Evolutionary conservation across 2,329 filamentous ascomycete species (phyloP).

Genomic region (Fusarium sp.): DNA sequence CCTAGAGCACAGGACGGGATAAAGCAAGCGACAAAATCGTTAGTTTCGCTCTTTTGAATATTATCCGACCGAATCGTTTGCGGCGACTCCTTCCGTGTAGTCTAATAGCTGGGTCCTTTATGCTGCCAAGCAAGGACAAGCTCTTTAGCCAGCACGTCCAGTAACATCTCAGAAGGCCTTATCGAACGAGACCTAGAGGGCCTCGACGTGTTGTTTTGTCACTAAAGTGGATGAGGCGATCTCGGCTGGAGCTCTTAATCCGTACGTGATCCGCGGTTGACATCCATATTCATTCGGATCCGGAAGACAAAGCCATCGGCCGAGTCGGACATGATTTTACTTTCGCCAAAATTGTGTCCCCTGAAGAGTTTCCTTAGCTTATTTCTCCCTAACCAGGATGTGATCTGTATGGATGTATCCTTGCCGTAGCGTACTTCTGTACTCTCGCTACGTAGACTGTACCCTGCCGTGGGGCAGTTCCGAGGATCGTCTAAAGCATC

Average conservation of each 20-base stretch:
- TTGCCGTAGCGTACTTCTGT: neutral
- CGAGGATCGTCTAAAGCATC: neutral
- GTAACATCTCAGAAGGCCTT: neutral
- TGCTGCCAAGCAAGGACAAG: neutral
- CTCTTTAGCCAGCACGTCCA: neutral
- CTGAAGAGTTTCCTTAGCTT: constrained; percentile 12
- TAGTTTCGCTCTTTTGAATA: neutral
- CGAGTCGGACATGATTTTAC: constrained; percentile 18
- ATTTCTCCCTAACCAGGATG: constrained; percentile 14
- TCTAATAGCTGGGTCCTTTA: neutral
- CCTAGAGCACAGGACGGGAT: neutral
- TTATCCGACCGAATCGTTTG: neutral
- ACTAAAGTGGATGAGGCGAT: neutral
- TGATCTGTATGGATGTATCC: neutral
- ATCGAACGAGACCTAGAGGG: neutral
- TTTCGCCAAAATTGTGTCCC: constrained; percentile 1
- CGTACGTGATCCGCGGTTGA: constrained; percentile 1
- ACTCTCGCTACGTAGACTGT: neutral
- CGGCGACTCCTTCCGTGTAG: neutral
- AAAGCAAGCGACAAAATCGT: neutral
- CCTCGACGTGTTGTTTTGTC: neutral
- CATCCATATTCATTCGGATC: constrained; percentile 12
- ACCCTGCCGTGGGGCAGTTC: neutral
- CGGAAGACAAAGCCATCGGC: constrained; percentile 5
- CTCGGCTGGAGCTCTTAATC: constrained; percentile 16